Evolutionary conservation across 202 grass and related monocot species (phyloP).

Genomic region (Panicum virgatum): DNA sequence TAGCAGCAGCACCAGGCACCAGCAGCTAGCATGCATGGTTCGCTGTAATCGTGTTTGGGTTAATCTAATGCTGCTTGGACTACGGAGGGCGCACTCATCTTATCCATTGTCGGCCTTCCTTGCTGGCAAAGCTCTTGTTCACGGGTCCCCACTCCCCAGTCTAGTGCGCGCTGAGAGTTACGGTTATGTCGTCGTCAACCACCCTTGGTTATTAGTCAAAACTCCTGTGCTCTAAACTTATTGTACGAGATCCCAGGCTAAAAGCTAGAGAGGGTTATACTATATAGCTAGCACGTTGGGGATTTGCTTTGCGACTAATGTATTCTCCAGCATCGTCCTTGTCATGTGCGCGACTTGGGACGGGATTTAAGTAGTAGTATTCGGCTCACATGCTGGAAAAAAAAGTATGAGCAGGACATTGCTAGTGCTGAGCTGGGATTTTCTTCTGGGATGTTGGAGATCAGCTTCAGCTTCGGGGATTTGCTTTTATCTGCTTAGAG

Average conservation of each 20-base stretch:
- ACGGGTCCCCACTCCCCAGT: slow-evolving; percentile 1
- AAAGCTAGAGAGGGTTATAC: neutral
- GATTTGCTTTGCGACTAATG: slow-evolving; percentile 16
- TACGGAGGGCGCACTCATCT: neutral
- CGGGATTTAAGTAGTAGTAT: too few species aligned
- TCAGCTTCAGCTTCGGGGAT: neutral
- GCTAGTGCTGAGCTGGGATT: slow-evolving; percentile 22
- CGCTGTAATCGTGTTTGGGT: neutral
- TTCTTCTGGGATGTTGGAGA: neutral
- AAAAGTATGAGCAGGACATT: neutral
- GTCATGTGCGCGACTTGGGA: slow-evolving; percentile 41
- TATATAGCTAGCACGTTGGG: neutral
- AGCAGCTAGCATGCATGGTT: neutral
- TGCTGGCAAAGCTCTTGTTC: slow-evolving; percentile 30
- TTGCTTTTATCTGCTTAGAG: neutral
- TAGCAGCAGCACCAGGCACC: neutral
- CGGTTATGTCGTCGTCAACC: slow-evolving; percentile 18
- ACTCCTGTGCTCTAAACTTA: slow-evolving; percentile 12
- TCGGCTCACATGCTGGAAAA: neutral
- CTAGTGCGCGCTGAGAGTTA: neutral
- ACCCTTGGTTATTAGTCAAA: slow-evolving; percentile 36
- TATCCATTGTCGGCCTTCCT: slow-evolving; percentile 1
- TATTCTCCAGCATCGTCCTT: neutral
- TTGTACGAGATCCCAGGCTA: slow-evolving; percentile 26
- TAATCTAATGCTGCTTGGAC: neutral